phyloP scores from a whole-genome alignment of 108 stramenopile genomes.

The Pseudonitzschia pungens region DNA sequence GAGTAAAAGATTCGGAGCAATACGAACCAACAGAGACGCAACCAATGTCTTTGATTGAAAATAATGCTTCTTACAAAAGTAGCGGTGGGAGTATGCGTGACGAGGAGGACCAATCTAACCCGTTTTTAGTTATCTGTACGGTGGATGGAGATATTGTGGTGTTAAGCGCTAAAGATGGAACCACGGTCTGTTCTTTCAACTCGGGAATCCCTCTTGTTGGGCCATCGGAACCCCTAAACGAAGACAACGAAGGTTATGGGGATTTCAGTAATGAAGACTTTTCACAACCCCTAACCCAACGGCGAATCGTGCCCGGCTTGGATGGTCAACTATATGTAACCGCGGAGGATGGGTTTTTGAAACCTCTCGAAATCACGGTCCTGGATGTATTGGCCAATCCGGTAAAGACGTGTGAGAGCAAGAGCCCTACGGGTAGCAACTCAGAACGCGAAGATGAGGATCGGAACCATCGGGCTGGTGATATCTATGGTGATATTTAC shows the following conservation, averaged over 20 bases:
- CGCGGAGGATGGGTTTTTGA: constrained; percentile 17
- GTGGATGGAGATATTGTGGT: constrained; percentile 69
- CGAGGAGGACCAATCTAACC: neutral
- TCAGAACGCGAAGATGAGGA: neutral
- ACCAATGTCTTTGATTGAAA: constrained; percentile 2
- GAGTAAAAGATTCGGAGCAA: neutral
- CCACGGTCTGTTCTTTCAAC: constrained; percentile 44
- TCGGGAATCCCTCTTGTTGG: constrained; percentile 54
- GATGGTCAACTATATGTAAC: constrained; percentile 66
- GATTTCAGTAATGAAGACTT: neutral
- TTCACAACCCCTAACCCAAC: constrained; percentile 9
- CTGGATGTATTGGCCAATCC: constrained; percentile 62
- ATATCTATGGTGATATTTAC: constrained; percentile 7
- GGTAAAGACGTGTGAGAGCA: constrained; percentile 50
- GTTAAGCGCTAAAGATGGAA: constrained; percentile 52
- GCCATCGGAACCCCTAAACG: constrained; percentile 33
- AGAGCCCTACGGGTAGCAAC: neutral
- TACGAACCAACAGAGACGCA: neutral
- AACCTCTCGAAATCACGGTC: constrained; percentile 50
- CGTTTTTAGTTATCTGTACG: constrained; percentile 58
- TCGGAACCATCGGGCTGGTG: neutral
- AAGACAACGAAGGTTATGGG: neutral
- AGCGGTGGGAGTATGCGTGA: neutral
- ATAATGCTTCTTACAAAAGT: neutral
- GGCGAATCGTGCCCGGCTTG: constrained; percentile 65